Base-by-base conservation (phyloP, 768 basidiomycete species). In the Termitomyces sp. region DNA sequence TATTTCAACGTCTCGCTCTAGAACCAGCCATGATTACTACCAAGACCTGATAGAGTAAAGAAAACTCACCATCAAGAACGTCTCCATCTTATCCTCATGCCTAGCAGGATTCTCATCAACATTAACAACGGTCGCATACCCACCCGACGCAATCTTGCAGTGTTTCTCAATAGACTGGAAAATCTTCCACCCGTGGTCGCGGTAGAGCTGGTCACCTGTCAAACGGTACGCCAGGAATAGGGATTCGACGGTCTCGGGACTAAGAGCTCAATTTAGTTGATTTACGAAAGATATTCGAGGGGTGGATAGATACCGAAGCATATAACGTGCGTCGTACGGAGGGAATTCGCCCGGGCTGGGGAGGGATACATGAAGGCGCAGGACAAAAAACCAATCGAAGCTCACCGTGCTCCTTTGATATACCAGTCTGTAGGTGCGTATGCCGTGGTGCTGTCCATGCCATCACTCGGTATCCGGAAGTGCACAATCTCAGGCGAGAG, bases 181-280 rank as follows among this genome's bases (percentile, higher is more conserved):
- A 60, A 97, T 95, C 22, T 76, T 69, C 94, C 95, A 97, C 22
- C 91, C 95, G 64, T 85, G 82, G 20, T 88, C 82, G 14, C 95
- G 85, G 68, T 95, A 98, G 27, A 79, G 76, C 30, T 79, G 74
- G 65, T 97, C 86, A 6, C 93, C 93, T 2, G 95, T 96, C 4
- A 94, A 76, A n/a, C 95, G 84, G 71, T 80, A 97, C 0, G 93
- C 95, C 44, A 94, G 76, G 79, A 98, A 96, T 40, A 97, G 84
- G 0, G 92, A 95, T 70, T 98, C 95, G 26, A 95, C 83, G 1
- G 95, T 98, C 76, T 98, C 95, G 2, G 95, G 95, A 7, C 92
- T 89, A 62, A 8, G 42, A 50, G 36, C 20, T 47, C 20, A 34
- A 16, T n/a, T 26, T 44, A 52, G 34, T n/a, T 53, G 14, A 53